phyloP scores from a whole-genome alignment of 2,329 filamentous ascomycete genomes.

The Phaeoacremonium minimum region DNA sequence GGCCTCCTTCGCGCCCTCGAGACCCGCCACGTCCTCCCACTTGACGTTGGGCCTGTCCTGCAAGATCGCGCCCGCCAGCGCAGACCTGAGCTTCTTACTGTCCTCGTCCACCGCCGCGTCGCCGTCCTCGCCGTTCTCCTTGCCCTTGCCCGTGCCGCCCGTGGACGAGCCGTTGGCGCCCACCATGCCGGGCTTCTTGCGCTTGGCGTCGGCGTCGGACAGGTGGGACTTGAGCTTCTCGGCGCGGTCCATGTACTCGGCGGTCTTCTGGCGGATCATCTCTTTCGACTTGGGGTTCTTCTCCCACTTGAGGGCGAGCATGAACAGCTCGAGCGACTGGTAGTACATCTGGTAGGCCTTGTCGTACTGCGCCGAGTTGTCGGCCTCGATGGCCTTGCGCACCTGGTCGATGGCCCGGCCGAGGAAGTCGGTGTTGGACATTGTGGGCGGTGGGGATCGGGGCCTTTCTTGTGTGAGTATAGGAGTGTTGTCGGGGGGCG shows the following conservation, averaged over 20 bases:
- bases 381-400: conserved; percentile 94
- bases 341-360: conserved; percentile 97
- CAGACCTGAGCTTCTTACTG: conserved; percentile 89
- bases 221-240: conserved; percentile 96
- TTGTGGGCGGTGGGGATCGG: conserved; percentile 44
- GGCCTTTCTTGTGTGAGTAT: too few species aligned
- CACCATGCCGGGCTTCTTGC: conserved; percentile 67
- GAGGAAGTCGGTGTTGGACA: conserved; percentile 97
- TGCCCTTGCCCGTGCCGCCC: conserved; percentile 58
- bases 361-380: conserved; percentile 94
- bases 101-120: conserved; percentile 77
- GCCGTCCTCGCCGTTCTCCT: conserved; percentile 39
- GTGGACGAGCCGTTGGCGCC: conserved; percentile 67
- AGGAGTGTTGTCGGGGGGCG: too few species aligned
- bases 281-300: conserved; percentile 97
- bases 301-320: conserved; percentile 99
- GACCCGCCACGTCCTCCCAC: conserved; percentile 96
- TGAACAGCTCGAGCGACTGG: conserved; percentile 92
- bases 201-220: conserved; percentile 65
- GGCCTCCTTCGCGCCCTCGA: conserved; percentile 93
- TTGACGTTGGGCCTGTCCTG: conserved; percentile 94
- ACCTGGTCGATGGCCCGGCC: conserved; percentile 95
- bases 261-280: conserved; percentile 92
- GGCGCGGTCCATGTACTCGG: conserved; percentile 96
- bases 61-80: conserved; percentile 85